phyloP scores from a whole-genome alignment of 371 early-diverging fungal genomes.

The Mucor irregularis region DNA sequence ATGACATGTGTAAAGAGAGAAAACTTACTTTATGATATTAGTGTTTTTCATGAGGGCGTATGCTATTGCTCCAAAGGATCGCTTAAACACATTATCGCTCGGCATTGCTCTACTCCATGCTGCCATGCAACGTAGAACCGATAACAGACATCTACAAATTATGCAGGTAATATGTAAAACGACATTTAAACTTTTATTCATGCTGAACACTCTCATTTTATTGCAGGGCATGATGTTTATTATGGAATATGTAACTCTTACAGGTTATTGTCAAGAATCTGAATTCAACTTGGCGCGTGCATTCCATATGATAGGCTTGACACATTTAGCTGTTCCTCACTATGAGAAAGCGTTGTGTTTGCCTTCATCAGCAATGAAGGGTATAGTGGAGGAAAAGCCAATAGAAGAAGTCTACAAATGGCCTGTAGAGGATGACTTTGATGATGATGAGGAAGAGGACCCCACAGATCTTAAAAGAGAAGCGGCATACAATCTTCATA shows the following conservation, averaged over 20 bases:
- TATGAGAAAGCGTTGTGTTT: slow-evolving; percentile 74
- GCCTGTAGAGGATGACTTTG: slow-evolving; percentile 12
- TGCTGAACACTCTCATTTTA: no score
- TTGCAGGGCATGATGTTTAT: slow-evolving; percentile 69
- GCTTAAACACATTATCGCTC: slow-evolving; percentile 64
- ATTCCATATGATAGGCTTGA: slow-evolving; percentile 81
- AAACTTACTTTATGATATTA: slow-evolving; percentile 26
- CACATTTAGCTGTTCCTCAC: slow-evolving; percentile 78
- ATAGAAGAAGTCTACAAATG: slow-evolving; percentile 33
- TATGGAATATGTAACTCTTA: slow-evolving; percentile 62
- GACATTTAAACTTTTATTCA: no score
- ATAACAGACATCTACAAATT: slow-evolving; percentile 71
- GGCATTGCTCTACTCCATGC: slow-evolving; percentile 65
- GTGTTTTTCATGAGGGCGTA: slow-evolving; percentile 66
- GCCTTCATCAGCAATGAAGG: slow-evolving; percentile 40
- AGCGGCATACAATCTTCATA: slow-evolving; percentile 79
- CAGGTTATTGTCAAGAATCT: slow-evolving; percentile 65
- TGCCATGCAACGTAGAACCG: slow-evolving; percentile 67
- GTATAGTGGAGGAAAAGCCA: slow-evolving; percentile 12
- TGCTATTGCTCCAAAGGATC: slow-evolving; percentile 61
- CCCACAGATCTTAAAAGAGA: slow-evolving; percentile 58
- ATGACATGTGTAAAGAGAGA: not conserved
- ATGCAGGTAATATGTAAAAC: slow-evolving; percentile 45
- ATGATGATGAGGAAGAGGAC: slow-evolving; percentile 43
- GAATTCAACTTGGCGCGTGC: slow-evolving; percentile 86